Evolutionary conservation across 768 basidiomycete species (phyloP).

Genomic region (Russula griseocarnosa): DNA sequence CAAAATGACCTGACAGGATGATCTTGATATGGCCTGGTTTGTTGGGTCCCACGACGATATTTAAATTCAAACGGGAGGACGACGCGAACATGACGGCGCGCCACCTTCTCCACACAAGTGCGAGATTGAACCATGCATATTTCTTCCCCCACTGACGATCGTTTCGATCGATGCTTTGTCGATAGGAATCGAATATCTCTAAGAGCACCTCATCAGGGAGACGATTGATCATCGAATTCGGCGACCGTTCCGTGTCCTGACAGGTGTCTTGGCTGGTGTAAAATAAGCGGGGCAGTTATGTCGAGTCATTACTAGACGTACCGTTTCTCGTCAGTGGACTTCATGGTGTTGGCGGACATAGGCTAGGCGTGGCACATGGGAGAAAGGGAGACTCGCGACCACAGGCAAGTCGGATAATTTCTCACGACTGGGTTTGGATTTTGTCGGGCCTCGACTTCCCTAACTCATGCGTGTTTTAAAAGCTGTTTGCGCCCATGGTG

Average conservation of each 20-base stretch:
- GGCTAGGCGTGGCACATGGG: too few species aligned
- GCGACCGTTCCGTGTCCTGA: not conserved
- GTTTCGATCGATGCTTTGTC: not conserved
- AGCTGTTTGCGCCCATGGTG: too few species aligned
- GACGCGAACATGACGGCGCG: constrained; percentile 2
- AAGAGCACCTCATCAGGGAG: not conserved
- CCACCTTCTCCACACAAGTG: constrained; percentile 12
- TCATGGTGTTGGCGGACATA: too few species aligned
- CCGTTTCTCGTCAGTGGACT: not conserved
- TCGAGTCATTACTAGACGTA: not conserved
- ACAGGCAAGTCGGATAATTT: too few species aligned
- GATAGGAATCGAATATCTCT: not conserved
- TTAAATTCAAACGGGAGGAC: not conserved
- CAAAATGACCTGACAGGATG: not conserved
- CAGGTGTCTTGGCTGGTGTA: not conserved
- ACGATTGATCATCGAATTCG: not conserved
- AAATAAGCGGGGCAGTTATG: not conserved
- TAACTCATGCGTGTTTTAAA: too few species aligned
- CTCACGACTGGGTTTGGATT: too few species aligned
- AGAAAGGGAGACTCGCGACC: too few species aligned
- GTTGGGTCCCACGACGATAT: not conserved
- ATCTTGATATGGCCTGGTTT: not conserved
- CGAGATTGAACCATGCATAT: constrained; percentile 27
- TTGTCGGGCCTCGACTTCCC: too few species aligned
- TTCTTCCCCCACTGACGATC: not conserved